Base-by-base conservation (phyloP, 805 yeast species). In the Metschnikowia aberdeeniae region DNA sequence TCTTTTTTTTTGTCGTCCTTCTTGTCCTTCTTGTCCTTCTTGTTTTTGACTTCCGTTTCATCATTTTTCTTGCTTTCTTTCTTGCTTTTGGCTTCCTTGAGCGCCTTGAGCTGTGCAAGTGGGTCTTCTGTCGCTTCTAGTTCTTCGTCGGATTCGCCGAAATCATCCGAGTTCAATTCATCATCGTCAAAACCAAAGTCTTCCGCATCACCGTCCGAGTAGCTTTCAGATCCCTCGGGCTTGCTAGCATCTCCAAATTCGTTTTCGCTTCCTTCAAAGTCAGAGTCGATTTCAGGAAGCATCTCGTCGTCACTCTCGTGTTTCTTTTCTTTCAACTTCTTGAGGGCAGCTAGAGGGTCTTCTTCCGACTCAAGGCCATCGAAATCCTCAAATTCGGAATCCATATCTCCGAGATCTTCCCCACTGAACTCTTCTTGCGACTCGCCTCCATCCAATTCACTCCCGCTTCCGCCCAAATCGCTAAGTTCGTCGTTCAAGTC, bases 341-440 rank as follows among this genome's bases (percentile, higher is more conserved):
- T 53, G 48, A 54, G 54, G 32, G 60, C 55, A 3, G 60, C 63
- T 22, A 63, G 45, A 4, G 68, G 64, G 31, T 63, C 61, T 28
- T 24, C 39, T 10, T 26, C 22, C 2, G 36, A 22, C 6, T 66
- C 72, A 70, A 70, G 68, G 2, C 76, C 76, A 36, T 72, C 76
- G 39, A 64, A 75, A 1, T 62, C 72, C 5, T 36, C 50, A 27
- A 38, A 35, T 11, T 45, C 56, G 8, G 43, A 47, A 12, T 27
- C 34, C 5, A 19, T 27, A 12, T 27, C 40, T 8, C 12, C 33
- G 26, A 22, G 26, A 22, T 14, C 41, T 4, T 36, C 40, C 13
- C 29, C 50, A 10, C 26, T 19, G 14, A 31, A 33, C 27, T 36
- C 46, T n/a, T 29, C 22, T 11, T 37, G 17, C 6, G 34, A 45